These are phyloP conservation scores for Curvularia eragrostidis DNA, from an alignment of 2,329 filamentous ascomycete species.

Conservation along the genomic window DNA sequence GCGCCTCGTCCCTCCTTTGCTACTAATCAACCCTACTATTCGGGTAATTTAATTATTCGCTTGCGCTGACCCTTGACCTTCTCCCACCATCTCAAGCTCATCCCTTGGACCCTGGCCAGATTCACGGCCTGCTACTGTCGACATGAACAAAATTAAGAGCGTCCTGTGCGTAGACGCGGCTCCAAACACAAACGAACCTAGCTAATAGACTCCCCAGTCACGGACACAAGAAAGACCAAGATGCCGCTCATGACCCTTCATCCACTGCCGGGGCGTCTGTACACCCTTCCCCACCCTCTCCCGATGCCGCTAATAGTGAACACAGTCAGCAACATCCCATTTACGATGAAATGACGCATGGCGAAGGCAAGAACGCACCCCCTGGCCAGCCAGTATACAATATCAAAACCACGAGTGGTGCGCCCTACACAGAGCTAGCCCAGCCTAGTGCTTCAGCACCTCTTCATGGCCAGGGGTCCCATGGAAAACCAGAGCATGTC, in stretches of 20 bases:
- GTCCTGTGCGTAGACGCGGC: conserved; percentile 47
- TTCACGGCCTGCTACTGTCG: conserved; percentile 17
- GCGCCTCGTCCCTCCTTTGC: conserved; percentile 2
- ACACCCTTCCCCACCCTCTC: conserved; percentile 1
- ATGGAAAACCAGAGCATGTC: conserved; percentile 11
- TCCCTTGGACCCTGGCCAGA: conserved; percentile 9
- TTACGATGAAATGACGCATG: conserved; percentile 38
- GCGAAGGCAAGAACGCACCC: conserved; percentile 10
- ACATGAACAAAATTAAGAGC: conserved; percentile 56
- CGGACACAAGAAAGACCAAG: conserved; percentile 44
- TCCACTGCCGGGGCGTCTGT: conserved; percentile 21
- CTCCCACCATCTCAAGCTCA: conserved; percentile 9
- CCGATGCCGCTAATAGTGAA: conserved; percentile 6
- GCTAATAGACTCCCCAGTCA: conserved; percentile 28
- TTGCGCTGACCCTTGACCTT: conserved; percentile 19
- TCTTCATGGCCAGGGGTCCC: conserved; percentile 10
- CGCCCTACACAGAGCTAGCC: conserved; percentile 20
- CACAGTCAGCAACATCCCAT: conserved; percentile 32
- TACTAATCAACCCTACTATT: conserved; percentile 13
- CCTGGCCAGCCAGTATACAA: conserved; percentile 10
- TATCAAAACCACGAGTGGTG: conserved; percentile 18
- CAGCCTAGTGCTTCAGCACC: conserved; percentile 13
- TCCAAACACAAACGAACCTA: conserved; percentile 36
- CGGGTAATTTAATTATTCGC: conserved; percentile 11
- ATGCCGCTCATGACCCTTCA: conserved; percentile 23